phyloP scores from a whole-genome alignment of 1,284 basidiomycete species.

The Tetrapyrgos nigripes region DNA sequence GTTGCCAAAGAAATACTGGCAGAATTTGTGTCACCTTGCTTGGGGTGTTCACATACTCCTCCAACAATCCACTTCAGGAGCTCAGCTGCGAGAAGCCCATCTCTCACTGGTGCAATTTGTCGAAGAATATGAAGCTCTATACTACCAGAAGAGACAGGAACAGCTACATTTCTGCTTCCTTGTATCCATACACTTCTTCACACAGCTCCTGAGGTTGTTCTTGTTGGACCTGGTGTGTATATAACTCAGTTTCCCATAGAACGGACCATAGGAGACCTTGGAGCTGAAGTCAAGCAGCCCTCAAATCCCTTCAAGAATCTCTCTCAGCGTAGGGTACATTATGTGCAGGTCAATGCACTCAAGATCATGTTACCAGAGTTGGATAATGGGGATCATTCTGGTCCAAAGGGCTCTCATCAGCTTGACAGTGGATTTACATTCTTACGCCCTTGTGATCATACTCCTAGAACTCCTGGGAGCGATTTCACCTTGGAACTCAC shows the following conservation, averaged over 20 bases:
- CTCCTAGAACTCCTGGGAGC: too few species aligned
- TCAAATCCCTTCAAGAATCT: conserved; percentile 29
- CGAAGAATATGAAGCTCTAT: conserved; percentile 33
- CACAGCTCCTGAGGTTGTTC: conserved; percentile 25
- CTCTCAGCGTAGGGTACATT: conserved; percentile 17
- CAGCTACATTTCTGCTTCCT: conserved; percentile 37
- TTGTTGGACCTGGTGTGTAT: conserved; percentile 31
- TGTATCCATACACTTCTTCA: conserved; percentile 36
- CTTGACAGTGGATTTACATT: too few species aligned
- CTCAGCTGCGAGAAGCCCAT: conserved; percentile 19
- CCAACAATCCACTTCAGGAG: conserved; percentile 22
- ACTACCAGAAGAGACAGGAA: conserved; percentile 28
- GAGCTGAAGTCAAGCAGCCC: conserved; percentile 26
- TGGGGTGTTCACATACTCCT: conserved; percentile 24
- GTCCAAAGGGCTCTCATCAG: too few species aligned
- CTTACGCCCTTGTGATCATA: too few species aligned
- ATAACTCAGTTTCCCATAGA: conserved; percentile 29
- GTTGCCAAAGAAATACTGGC: conserved; percentile 31
- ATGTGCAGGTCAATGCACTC: conserved; percentile 22
- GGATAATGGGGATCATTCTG: conserved; percentile 22
- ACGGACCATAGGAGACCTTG: conserved; percentile 28
- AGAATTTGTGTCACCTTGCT: conserved; percentile 33
- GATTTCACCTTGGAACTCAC: too few species aligned
- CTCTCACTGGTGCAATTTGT: conserved; percentile 24
- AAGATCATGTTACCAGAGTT: conserved; percentile 19